Evolutionary conservation across 192 early-diverging fungal species (phyloP), one percentile per base, ranked within the genome.

Genomic region (Funneliformis mosseae): DNA sequence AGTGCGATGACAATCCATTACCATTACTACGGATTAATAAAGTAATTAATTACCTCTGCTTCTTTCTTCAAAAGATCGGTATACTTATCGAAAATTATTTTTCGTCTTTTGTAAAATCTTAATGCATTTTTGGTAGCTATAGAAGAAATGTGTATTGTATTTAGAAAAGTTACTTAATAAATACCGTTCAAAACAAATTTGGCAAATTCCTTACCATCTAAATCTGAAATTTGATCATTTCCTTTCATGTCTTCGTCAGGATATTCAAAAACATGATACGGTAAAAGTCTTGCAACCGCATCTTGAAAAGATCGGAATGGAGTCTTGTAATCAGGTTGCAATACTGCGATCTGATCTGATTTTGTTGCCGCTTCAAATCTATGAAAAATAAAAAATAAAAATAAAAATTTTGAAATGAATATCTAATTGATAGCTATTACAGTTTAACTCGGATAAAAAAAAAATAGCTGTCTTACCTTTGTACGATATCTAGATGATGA

Each of bases 251-350:
- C 89, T 43, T 77, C 81, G 0, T 89, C 83, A 3, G 92, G 91
- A 75, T 92, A 90, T 83, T 94, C 93, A 74, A 87, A 94, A 62
- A 95, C 86, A 68, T 95, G 93, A 84, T 89, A 95, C 1, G 94
- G 94, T 64, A 95, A 80, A 25, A 95, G 83, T 21, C 92, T 83
- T 76, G 90, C 84, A 60, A 93, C 85, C 0, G 88, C 89, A 82
- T 95, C 92, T 33, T 87, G 78, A 8, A 89, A 55, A 12, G 88
- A 91, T 3, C 61, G 62, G 75, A 95, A 95, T 11, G 92, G 92
- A 33, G 89, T 92, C 69, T 84, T 84, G 64, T 87, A 88, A 71
- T 94, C 90, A 5, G 87, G 87, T 55, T 81, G 81, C 18, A 75
- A 69, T 41, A 64, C 80, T 78, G 76, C 59, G 82, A 81, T 23